Evolutionary conservation across 805 yeast genomes (phyloP), one percentile per base, ranked within the genome.

Genomic region (Wickerhamiella spandovensis): DNA sequence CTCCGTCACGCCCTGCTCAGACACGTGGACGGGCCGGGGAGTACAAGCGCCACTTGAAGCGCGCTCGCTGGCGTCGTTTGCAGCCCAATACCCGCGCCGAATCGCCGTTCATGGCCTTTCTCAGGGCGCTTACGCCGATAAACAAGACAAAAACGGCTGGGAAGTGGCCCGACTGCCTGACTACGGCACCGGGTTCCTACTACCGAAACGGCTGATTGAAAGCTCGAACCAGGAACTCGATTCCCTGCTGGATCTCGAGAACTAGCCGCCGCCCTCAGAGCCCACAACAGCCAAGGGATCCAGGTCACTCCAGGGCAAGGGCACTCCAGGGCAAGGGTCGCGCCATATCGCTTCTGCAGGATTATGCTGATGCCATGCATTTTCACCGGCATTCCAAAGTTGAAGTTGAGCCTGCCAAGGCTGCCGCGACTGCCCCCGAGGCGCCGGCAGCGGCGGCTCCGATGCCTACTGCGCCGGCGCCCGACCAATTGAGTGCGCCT

Each of bases 1-100:
- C 46, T 22, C 45, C 18, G 68, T 70, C 32, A 60, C 62, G 10
- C 86, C 90, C 2, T 88, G 96, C 65, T 82, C 85, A 41, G 95
- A 85, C 61, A 85, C 81, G 46, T 88, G 85, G 64, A 70, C 82
- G 37, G 97, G 97, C 10, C 85, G 79, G 58, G 65, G 63, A 1
- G 81, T 88, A 5, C 79, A 82, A 60, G 92, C 77, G 57, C 78
- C 83, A 7, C 61, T 76, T 22, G 88, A 82, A 56, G 75, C 81
- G 1, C 32, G 44, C 9, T 53, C 51, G 8, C n/a, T 51, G 10
- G 10, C 30, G 15, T 44, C 47, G 23, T 46, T 45, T 28, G 52
- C 52, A 7, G 20, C 46, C 12, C 38, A 38, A 10, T 50, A 42
- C 17, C 15, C 35, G 20, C 22, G 37, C 15, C 30, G 32, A 15